Evolutionary conservation across 495 filamentous ascomycete species (phyloP).

Genomic region (Clohesyomyces aquaticus): DNA sequence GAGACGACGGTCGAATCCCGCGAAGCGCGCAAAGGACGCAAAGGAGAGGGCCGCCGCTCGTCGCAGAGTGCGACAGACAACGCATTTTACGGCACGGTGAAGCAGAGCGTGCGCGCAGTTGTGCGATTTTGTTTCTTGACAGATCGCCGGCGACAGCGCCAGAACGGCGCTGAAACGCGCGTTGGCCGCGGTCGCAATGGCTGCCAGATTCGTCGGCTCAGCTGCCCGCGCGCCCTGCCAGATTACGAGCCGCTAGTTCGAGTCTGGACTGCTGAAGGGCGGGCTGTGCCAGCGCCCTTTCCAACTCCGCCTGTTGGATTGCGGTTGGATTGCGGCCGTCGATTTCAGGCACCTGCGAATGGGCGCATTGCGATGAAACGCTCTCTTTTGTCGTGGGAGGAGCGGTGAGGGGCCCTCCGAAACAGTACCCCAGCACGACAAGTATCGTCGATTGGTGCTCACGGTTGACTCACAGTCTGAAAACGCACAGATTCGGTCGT

Average conservation of each 20-base stretch:
- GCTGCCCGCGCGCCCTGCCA: background rate
- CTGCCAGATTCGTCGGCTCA: background rate
- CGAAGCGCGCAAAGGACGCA: background rate
- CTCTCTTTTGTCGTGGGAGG: background rate
- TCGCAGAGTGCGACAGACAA: no score
- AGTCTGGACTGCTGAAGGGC: background rate
- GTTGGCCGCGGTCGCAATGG: background rate
- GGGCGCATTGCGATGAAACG: background rate
- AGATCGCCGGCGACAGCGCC: background rate
- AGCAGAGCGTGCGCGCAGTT: background rate
- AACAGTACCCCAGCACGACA: background rate
- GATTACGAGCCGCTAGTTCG: background rate
- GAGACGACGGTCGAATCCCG: no score
- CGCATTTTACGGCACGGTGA: no score
- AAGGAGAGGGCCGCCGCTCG: no score
- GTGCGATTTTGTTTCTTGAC: background rate
- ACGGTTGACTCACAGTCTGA: background rate
- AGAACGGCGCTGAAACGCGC: no score
- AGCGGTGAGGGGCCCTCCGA: background rate
- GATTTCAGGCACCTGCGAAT: background rate
- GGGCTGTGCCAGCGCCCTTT: slow-evolving; percentile 14
- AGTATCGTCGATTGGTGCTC: background rate
- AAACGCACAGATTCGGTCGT: background rate
- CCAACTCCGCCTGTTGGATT: no score
- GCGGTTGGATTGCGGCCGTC: background rate